A percentile compares a stretch with the other conserved stretches of the same genome.
These are phyloP conservation scores for Solanum raphanifolium DNA, from an alignment of 257 asterid genomes.

Conservation along the genomic window DNA sequence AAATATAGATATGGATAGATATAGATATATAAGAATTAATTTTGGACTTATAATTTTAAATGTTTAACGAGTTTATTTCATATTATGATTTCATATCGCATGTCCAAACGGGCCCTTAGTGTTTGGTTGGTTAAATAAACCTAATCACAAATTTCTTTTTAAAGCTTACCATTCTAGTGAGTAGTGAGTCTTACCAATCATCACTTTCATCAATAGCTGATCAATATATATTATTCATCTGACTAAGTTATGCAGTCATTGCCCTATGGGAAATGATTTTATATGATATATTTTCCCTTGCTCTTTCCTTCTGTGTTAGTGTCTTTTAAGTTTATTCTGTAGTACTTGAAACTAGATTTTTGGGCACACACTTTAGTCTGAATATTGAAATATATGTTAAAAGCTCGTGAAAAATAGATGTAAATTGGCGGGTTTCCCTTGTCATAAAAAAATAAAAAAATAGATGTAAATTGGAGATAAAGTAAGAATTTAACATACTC, in stretches of 20 bases:
- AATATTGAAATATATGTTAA: not conserved
- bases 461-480: not conserved
- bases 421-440: not conserved
- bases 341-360: not conserved
- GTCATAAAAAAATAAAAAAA: not conserved
- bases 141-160: not conserved
- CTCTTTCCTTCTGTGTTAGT: not conserved
- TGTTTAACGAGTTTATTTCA: not conserved
- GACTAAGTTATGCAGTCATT: not conserved
- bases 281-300: not conserved
- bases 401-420: not conserved
- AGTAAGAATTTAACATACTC: not conserved
- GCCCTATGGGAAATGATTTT: not conserved
- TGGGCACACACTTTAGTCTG: not conserved
- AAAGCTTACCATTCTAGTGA: not conserved
- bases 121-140: not conserved
- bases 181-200: not conserved
- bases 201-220: not conserved
- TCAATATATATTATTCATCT: not conserved
- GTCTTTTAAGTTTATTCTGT: not conserved
- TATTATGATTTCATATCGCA: not conserved
- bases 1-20: not conserved
- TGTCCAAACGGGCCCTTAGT: not conserved
- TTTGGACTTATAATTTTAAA: not conserved
- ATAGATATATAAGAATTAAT: no score